phyloP scores from a whole-genome alignment of 2,329 filamentous ascomycete genomes.

The Aspergillus sp. region DNA sequence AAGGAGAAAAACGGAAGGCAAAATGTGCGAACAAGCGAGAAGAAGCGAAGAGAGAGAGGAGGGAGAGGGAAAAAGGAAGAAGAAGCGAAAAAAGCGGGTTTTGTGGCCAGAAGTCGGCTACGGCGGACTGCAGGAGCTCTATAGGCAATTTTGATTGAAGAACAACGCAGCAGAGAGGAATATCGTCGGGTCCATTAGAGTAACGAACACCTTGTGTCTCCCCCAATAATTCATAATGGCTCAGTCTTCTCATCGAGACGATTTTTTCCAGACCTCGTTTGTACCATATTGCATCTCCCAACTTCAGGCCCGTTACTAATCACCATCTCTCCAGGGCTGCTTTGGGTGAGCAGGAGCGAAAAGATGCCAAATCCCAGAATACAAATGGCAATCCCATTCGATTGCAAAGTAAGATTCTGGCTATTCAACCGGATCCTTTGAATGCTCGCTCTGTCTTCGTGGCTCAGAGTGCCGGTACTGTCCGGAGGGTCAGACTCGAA shows the following conservation, averaged over 20 bases:
- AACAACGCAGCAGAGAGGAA: too few species aligned
- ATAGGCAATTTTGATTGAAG: constrained; percentile 18
- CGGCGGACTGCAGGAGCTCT: constrained; percentile 26
- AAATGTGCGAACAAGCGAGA: constrained; percentile 8
- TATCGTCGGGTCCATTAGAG: too few species aligned
- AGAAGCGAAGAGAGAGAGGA: constrained; percentile 20
- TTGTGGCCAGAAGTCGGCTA: constrained; percentile 27
- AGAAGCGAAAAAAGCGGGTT: constrained; percentile 23
- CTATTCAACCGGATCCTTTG: constrained; percentile 60
- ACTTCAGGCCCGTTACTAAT: constrained; percentile 8
- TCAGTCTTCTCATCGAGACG: constrained; percentile 63
- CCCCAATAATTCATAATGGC: constrained; percentile 43
- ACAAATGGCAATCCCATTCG: constrained; percentile 73
- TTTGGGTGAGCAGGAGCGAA: constrained; percentile 49
- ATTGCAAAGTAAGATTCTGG: constrained; percentile 80
- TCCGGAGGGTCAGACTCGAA: constrained; percentile 67
- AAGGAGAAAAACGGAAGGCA: constrained; percentile 16
- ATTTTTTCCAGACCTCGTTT: constrained; percentile 92
- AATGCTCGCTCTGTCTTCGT: constrained; percentile 61
- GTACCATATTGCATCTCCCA: constrained; percentile 22
- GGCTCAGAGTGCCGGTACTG: constrained; percentile 78
- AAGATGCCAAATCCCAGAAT: constrained; percentile 70
- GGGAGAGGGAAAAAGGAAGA: constrained; percentile 16
- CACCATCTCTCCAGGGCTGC: constrained; percentile 36
- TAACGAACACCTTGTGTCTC: not conserved